Evolutionary conservation across 2,329 filamentous ascomycete genomes (phyloP).

Genomic region (Pseudogymnoascus sp.): DNA sequence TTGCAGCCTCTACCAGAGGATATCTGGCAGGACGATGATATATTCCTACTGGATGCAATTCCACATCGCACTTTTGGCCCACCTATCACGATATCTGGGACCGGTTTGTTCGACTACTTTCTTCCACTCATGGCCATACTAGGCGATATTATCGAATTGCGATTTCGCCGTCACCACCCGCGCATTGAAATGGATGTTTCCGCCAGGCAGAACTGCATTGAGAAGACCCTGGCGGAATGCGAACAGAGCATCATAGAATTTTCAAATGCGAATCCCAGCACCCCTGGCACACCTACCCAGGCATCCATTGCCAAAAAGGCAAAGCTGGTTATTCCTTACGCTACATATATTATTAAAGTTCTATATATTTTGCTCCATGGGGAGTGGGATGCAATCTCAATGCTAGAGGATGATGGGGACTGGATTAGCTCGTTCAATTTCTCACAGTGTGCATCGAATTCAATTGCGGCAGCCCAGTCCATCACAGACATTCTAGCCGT

Average conservation of each 20-base stretch:
- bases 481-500: constrained; percentile 37
- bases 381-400: constrained; percentile 35
- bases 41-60: neutral
- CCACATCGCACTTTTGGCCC: constrained; percentile 25
- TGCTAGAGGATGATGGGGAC: constrained; percentile 40
- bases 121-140: constrained; percentile 40
- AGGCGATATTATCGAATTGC: constrained; percentile 40
- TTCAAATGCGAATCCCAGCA: constrained; percentile 9
- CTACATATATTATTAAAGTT: constrained; percentile 39
- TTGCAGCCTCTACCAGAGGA: constrained; percentile 18
- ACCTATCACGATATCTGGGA: constrained; percentile 32
- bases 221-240: neutral
- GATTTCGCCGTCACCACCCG: constrained; percentile 36
- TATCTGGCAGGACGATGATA: constrained; percentile 9
- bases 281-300: neutral
- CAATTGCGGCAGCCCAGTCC: constrained; percentile 38
- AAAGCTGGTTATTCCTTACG: constrained; percentile 22
- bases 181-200: constrained; percentile 26
- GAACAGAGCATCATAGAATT: neutral
- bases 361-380: constrained; percentile 40
- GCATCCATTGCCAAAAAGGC: constrained; percentile 22
- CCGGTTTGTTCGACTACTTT: constrained; percentile 41
- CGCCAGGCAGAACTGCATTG: neutral
- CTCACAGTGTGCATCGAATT: constrained; percentile 37
- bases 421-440: constrained; percentile 40